Percentiles rank a stretch among this genome's conserved stretches.
Evolutionary conservation across 2,329 filamentous ascomycete genomes (phyloP).

Genomic region (Botryotinia convoluta): DNA sequence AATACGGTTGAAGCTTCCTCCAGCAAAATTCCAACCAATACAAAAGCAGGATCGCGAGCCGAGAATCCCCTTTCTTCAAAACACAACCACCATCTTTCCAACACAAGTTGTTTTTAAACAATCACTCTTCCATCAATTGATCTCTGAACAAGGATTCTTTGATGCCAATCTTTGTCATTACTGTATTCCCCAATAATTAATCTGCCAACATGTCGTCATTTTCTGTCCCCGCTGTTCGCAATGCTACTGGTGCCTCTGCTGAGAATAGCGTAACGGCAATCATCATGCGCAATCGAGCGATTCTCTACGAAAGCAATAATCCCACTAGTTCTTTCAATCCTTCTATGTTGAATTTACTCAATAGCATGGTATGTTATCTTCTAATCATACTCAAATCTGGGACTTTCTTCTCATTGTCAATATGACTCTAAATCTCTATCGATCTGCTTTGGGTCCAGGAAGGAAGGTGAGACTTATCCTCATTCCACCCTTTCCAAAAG

Average conservation of each 20-base stretch:
- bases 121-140: not conserved
- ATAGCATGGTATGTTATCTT: not conserved
- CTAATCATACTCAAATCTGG: too few relatives aligned
- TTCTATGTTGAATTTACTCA: not conserved
- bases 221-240: not conserved
- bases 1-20: not conserved
- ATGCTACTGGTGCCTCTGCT: not conserved
- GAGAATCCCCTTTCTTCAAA: slow-evolving; percentile 10
- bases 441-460: not conserved
- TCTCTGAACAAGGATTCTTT: not conserved
- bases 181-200: not conserved
- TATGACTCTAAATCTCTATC: not conserved
- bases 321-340: not conserved
- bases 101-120: not conserved
- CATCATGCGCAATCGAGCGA: not conserved
- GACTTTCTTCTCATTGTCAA: not conserved
- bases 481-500: not conserved
- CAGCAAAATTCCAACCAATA: not conserved
- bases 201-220: not conserved
- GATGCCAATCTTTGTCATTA: not conserved
- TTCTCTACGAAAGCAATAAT: not conserved
- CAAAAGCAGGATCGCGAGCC: not conserved
- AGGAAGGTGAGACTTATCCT: too few relatives aligned
- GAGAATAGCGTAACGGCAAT: slow-evolving; percentile 1
- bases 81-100: not conserved